Evolutionary conservation across 1,139 yeast genomes (phyloP), one percentile per base, ranked within the genome.

Genomic region (Kurtzmaniella quercitrusa): DNA sequence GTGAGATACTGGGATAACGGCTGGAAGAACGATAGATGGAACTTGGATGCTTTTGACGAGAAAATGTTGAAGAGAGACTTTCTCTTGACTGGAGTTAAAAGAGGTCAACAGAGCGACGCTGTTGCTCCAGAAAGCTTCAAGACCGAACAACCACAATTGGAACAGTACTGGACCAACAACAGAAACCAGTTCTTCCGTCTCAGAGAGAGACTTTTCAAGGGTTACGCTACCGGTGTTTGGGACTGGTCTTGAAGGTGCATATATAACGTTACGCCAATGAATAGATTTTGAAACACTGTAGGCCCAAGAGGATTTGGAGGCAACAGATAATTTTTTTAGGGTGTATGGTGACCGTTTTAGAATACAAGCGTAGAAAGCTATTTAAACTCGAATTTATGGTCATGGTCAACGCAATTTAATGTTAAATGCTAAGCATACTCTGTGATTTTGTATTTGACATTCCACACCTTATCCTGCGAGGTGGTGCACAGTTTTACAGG

Each of bases 51-150:
- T 16, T 72, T 73, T 66, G 78, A 72, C 60, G 57, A 61, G 42
- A 68, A 70, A 64, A 71, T 81, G 78, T 70, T 79, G 67, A 84
- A 81, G 52, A 74, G 95, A 57, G 95, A 87, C 61, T 73, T 78
- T 59, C 72, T 89, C 51, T 68, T 87, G 55, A 87, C 95, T 9
- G 95, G 95, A 19, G 73, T 74, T 38, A 71, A 68, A 54, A 74
- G 95, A 57, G 91, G 84, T 20, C 94, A 86, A 60, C 64, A 76
- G 41, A 81, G 79, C 50, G 78, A 75, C 42, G 76, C 91, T 7
- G 65, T 75, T 41, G 95, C 95, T 9, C 89, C 91, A 33, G 91
- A 84, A 50, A 76, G 74, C 39, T 87, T 69, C 62, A 69, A 66
- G 56, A 67, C 72, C n/a, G 55, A 68, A 30, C 63, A 65, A 33